Evolutionary conservation across 2,329 filamentous ascomycete species (phyloP), one percentile per base, ranked within the genome.

Genomic region (Pseudogymnoascus sp.): DNA sequence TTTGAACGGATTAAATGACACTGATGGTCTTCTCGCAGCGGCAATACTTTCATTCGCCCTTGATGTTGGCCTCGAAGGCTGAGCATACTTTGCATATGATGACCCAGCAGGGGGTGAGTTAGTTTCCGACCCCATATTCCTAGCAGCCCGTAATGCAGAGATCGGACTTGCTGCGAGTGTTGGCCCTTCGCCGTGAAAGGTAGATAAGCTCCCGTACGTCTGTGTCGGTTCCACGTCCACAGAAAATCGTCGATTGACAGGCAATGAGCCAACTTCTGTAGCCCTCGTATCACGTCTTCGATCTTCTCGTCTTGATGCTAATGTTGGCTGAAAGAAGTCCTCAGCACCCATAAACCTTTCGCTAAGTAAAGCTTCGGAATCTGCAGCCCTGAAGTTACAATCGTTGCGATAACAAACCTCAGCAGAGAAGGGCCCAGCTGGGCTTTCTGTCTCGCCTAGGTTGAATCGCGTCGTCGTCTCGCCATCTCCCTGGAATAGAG

Each of bases 1-100:
- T 75, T 99, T 99, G 79, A 99, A 99, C 0, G 93, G 92, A 68
- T 95, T 91, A 70, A 97, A 96, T 0, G 91, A 95, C 21, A 96
- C 84, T 0, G 91, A 97, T 5, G 90, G 87, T 61, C 91, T 85
- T 68, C 92, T 84, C 61, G 81, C 81, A 58, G 82, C 77, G 21
- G 75, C 70, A 12, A 71, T 70, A 21, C 77, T 79, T 44, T 89
- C 84, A 41, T 78, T 74, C 12, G 75, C 76, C 59, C 79, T 78
- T 41, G 71, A 58, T 5, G 72, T 72, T 7, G 66, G 67, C 59
- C 68, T 68, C 17, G 71, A 71, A 7, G 29, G 64, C 64, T 61
- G 60, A 76, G 71, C 68, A 65, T 27, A 71, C 65, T 44, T 62
- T 27, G 63, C 66, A 1, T 82, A 80, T 12, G 77, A 67, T 8